phyloP scores from a whole-genome alignment of 1,284 basidiomycete genomes.

The Tylopilus orsonianus region DNA sequence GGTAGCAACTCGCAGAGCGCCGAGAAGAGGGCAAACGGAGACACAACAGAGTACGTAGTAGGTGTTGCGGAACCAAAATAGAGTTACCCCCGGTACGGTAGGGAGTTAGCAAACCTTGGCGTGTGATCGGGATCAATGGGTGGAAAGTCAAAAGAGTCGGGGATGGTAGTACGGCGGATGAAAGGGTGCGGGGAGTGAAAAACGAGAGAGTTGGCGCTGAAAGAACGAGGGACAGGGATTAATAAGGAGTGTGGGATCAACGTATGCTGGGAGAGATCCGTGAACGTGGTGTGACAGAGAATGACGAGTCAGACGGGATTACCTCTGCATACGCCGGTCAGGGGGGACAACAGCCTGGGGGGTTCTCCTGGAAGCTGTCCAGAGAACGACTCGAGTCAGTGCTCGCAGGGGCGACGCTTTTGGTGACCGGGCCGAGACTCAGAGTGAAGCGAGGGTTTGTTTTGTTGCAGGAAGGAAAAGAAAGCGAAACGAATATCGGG shows the following conservation, averaged over 20 bases:
- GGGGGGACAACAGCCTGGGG: no score
- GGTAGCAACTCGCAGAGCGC: not conserved
- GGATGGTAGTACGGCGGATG: no score
- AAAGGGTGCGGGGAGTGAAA: no score
- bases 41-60: conserved; percentile 20
- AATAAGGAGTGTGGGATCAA: conserved; percentile 10
- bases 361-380: conserved; percentile 5
- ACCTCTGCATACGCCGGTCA: conserved; percentile 9
- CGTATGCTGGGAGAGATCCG: conserved; percentile 11
- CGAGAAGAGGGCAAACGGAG: conserved; percentile 12
- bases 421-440: no score
- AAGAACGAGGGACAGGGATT: conserved; percentile 8
- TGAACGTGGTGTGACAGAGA: not conserved
- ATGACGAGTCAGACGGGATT: not conserved
- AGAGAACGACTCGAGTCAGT: not conserved
- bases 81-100: conserved; percentile 12
- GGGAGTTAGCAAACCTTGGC: conserved; percentile 2
- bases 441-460: no score
- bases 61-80: conserved; percentile 18
- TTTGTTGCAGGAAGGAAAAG: no score
- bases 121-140: conserved; percentile 15
- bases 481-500: no score
- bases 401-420: no score
- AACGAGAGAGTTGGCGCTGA: not conserved
- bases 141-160: not conserved